Evolutionary conservation across 164 flowering plant species (phyloP).

Genomic region (Kingdonia uniflora): DNA sequence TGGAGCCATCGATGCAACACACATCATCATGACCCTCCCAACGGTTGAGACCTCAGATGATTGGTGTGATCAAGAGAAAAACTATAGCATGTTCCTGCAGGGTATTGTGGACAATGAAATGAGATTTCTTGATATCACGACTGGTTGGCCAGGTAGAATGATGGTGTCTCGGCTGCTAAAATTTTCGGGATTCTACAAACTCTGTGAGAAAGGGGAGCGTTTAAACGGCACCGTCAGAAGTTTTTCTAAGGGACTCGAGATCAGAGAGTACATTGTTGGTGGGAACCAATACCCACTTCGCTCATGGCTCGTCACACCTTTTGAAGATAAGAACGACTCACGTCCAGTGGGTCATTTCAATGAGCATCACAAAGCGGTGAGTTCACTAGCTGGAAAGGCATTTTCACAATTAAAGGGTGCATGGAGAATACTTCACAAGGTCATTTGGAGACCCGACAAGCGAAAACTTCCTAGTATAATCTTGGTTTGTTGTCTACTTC

Average conservation of each 20-base stretch:
- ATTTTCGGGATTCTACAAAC: slow-evolving; percentile 57
- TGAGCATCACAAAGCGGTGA: slow-evolving; percentile 36
- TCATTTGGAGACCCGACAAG: slow-evolving; percentile 97
- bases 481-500: slow-evolving; percentile 85
- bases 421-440: slow-evolving; percentile 93
- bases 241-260: slow-evolving; percentile 29
- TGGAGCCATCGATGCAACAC: slow-evolving; percentile 87
- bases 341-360: slow-evolving; percentile 32
- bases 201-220: slow-evolving; percentile 51
- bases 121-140: slow-evolving; percentile 82
- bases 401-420: slow-evolving; percentile 68
- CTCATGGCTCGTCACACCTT: slow-evolving; percentile 85
- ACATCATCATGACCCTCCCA: slow-evolving; percentile 87
- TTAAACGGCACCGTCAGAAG: slow-evolving; percentile 35
- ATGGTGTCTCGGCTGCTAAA: slow-evolving; percentile 42
- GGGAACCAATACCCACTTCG: slow-evolving; percentile 65
- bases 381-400: slow-evolving; percentile 51
- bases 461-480: slow-evolving; percentile 81
- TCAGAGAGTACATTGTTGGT: slow-evolving; percentile 73
- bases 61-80: slow-evolving; percentile 79
- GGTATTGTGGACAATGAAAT: slow-evolving; percentile 74
- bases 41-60: slow-evolving; percentile 92
- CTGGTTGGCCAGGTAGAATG: slow-evolving; percentile 79
- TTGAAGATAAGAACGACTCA: slow-evolving; percentile 22
- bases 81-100: slow-evolving; percentile 87